Percentiles rank a stretch among this genome's conserved stretches.
These are phyloP conservation scores for Glaciozyma antarctica DNA, from an alignment of 768 basidiomycete genomes.

Conservation along the genomic window DNA sequence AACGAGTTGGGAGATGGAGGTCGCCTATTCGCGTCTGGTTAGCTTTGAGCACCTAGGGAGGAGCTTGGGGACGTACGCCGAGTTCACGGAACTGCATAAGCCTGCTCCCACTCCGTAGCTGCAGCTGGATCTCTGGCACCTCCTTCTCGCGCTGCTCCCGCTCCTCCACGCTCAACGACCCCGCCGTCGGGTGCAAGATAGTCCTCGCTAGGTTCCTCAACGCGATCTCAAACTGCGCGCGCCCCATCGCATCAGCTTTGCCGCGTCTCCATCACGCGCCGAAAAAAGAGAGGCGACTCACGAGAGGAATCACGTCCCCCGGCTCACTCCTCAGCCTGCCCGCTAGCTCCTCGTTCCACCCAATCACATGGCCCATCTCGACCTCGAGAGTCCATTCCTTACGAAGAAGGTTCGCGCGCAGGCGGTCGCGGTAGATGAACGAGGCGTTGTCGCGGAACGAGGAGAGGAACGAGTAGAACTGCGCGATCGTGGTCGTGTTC, in stretches of 20 bases:
- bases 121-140: conserved; percentile 72
- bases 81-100: conserved; percentile 89
- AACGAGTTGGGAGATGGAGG: conserved; percentile 90
- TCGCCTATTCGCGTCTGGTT: conserved; percentile 43
- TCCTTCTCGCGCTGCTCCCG: conserved; percentile 30
- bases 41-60: not conserved
- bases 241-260: conserved; percentile 4
- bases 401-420: conserved; percentile 77
- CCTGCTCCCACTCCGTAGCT: conserved; percentile 79
- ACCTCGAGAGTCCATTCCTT: conserved; percentile 82
- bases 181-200: conserved; percentile 64
- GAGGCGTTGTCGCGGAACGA: conserved; percentile 26
- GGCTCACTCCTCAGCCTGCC: conserved; percentile 83
- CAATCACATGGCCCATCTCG: conserved; percentile 55
- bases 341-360: conserved; percentile 90
- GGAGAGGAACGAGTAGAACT: conserved; percentile 27
- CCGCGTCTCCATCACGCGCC: not conserved
- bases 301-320: conserved; percentile 76
- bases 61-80: conserved; percentile 47
- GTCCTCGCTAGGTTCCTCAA: conserved; percentile 71
- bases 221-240: conserved; percentile 74
- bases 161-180: conserved; percentile 38
- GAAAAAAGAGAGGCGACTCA: conserved; percentile 42
- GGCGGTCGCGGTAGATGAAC: conserved; percentile 51
- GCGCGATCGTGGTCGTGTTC: conserved; percentile 26